Percentiles rank a stretch among this genome's conserved stretches.
These are phyloP conservation scores for Delonix regia DNA, from an alignment of 306 rosid genomes.

Conservation along the genomic window DNA sequence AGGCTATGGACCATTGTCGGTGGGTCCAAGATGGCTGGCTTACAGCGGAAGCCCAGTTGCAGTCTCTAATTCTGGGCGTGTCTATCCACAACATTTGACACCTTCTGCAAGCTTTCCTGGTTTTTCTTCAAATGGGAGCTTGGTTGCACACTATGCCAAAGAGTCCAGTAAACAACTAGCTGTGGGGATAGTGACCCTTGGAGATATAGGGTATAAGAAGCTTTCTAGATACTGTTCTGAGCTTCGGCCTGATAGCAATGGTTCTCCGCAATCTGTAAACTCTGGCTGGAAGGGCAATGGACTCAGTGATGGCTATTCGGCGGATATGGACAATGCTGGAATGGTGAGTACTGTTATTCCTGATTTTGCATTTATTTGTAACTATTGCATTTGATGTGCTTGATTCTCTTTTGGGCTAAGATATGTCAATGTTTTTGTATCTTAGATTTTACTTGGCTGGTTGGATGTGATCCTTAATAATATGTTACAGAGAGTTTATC, in stretches of 20 bases:
- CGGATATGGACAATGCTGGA: conserved; percentile 64
- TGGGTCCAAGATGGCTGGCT: conserved; percentile 90
- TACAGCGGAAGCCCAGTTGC: conserved; percentile 71
- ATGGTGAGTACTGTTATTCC: conserved; percentile 54
- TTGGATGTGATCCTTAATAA: not conserved
- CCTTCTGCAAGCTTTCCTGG: conserved; percentile 67
- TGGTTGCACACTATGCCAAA: conserved; percentile 85
- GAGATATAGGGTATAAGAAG: conserved; percentile 83
- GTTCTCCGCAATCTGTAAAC: conserved; percentile 47
- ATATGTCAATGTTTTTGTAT: not conserved
- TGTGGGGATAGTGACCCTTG: conserved; percentile 68
- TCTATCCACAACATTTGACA: conserved; percentile 69
- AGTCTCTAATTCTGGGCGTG: conserved; percentile 59
- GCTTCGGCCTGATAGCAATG: conserved; percentile 59
- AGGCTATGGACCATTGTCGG: conserved; percentile 82
- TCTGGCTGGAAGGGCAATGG: conserved; percentile 55
- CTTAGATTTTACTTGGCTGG: conserved; percentile 6
- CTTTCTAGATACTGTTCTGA: conserved; percentile 74
- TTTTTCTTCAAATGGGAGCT: conserved; percentile 73
- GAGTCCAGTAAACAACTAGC: conserved; percentile 90
- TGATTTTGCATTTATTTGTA: conserved; percentile 18
- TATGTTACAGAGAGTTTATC: not conserved
- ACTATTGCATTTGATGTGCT: not conserved
- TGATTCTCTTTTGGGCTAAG: conserved; percentile 1
- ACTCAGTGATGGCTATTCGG: conserved; percentile 47